Evolutionary conservation across 495 filamentous ascomycete genomes (phyloP), one percentile per base, ranked within the genome.

Genomic region (Penicillium herquei): DNA sequence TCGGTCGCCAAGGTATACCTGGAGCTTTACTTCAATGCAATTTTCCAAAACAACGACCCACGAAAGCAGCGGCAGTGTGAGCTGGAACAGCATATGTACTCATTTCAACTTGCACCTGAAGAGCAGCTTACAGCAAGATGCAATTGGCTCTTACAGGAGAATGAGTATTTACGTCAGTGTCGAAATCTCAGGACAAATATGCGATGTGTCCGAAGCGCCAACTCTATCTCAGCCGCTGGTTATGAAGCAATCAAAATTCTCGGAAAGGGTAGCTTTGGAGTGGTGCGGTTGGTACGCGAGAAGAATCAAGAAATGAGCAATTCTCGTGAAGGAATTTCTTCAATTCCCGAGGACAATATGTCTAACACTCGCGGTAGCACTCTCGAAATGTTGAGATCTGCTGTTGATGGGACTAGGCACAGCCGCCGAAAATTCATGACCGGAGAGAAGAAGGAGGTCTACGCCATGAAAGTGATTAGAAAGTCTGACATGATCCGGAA

Each of bases 391-490:
- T n/a, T 74, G 8, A 65, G 59, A 32, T 67, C 66, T 8, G 66
- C 66, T 6, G 39, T 70, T 10, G 69, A 70, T 52, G 65, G 60
- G 13, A 47, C 57, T 7, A 70, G 52, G 42, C 40, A 50, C 21
- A 55, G 47, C 21, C 64, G 67, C 14, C 65, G 71, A 49, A 68
- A 53, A 18, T 54, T 54, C 16, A 68, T 73, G 65, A 62, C 58
- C 7, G 67, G 66, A 3, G 56, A 68, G 41, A 74, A 68, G 45
- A 82, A 80, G 41, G 78, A 84, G 44, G 85, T 96, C 3, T 96
- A 87, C 68, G 93, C 93, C 7, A 96, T 98, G 92, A 98, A 98
- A 68, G 89, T 94, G 14, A 96, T 98, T 54, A 87, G 87, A 35
- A 98, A 98, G 70, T 87, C 87, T 2, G 85, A 88, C 14, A 96